Base-by-base conservation (phyloP, 805 yeast genomes). In the Saccharomycopsis sp. region DNA sequence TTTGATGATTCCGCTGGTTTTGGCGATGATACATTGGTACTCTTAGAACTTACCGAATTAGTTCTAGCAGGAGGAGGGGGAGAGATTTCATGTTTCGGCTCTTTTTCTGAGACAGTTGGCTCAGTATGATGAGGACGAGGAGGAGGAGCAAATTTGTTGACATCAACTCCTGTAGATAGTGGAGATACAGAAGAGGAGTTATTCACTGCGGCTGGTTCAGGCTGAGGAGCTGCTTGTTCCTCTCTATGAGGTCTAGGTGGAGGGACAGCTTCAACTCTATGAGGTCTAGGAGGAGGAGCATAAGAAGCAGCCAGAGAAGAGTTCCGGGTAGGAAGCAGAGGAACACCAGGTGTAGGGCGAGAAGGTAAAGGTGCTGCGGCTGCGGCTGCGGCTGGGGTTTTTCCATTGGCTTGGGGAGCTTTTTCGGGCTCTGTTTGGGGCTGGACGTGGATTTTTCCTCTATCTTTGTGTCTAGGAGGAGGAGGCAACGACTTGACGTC, bases 381-480 rank as follows among this genome's bases (percentile, higher is more conserved):
- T 12, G 9, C 42, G 15, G 15, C 15, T 12, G 15, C 15, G 9
- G 42, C 12, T 44, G 23, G 8, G 15, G 23, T 44, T 24, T 34
- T 23, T 29, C 14, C 42, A 15, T 20, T 14, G 19, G 17, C n/a
- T n/a, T 9, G 56, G 52, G 29, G 17, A 23, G 24, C 49, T 53
- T n/a, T 22, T 53, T 3, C 25, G 22, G 15, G 3, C 49, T 44
- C 49, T 35, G 14, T 8, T 35, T 35, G 14, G 7, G 49, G 49
- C 22, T 44, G 7, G 12, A 7, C 20, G 49, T 23, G 15, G 14
- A 24, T 15, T 38, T 54, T 51, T 2, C 67, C 73, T 38, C 75
- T 62, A 20, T 65, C 69, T 58, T 62, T 70, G 57, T 70, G 78
- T 8, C 73, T 61, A 1, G 78, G 78, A 2, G 79, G 79, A 3